A percentile compares a stretch with the other conserved stretches of the same genome.
These are phyloP conservation scores for Arachis hypogaea DNA, from an alignment of 306 rosid species.

Conservation along the genomic window DNA sequence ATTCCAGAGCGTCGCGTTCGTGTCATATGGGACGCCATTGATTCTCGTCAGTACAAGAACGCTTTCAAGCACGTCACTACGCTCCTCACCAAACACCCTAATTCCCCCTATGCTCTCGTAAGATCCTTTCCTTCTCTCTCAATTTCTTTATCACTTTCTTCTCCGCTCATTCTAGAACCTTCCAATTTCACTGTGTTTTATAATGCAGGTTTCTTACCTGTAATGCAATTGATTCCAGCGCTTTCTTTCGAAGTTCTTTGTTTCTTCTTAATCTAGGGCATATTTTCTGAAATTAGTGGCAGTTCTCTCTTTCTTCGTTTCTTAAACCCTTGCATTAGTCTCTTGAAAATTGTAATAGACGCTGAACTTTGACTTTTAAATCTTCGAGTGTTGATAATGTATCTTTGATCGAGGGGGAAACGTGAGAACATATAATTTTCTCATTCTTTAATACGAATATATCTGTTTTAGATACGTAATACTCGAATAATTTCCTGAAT, in stretches of 20 bases:
- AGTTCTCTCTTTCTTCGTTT: background rate
- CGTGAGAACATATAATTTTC: background rate
- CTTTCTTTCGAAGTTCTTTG: no score
- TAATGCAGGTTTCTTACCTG: background rate
- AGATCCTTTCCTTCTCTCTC: background rate
- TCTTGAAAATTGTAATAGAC: background rate
- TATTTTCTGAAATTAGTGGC: background rate
- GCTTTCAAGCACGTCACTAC: constrained; percentile 77
- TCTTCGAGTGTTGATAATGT: background rate
- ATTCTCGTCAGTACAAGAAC: constrained; percentile 89
- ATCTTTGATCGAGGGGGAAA: background rate
- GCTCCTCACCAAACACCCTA: constrained; percentile 74
- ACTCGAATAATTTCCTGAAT: background rate
- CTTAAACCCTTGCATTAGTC: background rate
- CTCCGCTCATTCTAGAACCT: background rate
- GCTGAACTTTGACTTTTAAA: background rate
- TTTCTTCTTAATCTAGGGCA: background rate
- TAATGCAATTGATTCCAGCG: background rate
- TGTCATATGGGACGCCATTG: constrained; percentile 97
- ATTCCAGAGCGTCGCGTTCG: constrained; percentile 96
- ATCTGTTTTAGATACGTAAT: background rate
- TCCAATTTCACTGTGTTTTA: background rate
- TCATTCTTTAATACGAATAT: background rate
- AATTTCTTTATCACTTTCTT: background rate
- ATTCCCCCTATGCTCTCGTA: constrained; percentile 85